Evolutionary conservation across 306 rosid species (phyloP), one percentile per base, ranked within the genome.

Genomic region (Arachis hypogaea): DNA sequence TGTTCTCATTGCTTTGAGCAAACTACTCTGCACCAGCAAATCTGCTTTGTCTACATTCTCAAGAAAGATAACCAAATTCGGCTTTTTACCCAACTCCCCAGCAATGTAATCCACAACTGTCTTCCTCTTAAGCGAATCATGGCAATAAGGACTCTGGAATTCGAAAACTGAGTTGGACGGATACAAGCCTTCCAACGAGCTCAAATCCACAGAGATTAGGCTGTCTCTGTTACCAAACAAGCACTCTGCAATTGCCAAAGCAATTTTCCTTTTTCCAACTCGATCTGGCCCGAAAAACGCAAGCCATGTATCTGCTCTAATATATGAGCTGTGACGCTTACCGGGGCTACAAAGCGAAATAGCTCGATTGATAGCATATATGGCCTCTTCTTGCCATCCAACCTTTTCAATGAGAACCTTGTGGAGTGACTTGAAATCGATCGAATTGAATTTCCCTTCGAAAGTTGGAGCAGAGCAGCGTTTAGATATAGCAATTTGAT

Each of bases 381-480:
- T 79, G 62, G 99, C 99, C 83, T 90, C 94, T 36, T 84, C 83
- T 82, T 92, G 99, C 96, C 96, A 83, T 43, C 90, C 84, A 75
- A 95, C 90, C 71, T 80, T 87, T 79, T 83, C 92, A 28, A 46
- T 59, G 38, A 95, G 90, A 44, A 59, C 73, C 33, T 73, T 77
- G 71, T 76, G 59, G 56, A 89, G 85, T 54, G 89, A 86, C 75
- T 94, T 95, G 80, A 88, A 69, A 77, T 95, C 96, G 9, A 77
- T 58, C 5, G 82, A 72, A 76, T 88, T 96, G 61, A 66, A 61
- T 73, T 63, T 82, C 28, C 82, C 74, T 63, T 77, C 85, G 38
- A 72, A 40, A 80, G 56, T 83, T 29, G 84, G 82, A 67, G 79
- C 85, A 42, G 85, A 77, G 77, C 80, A 56, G 36, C 85, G 46